A percentile compares a stretch with the other conserved stretches of the same genome.
These are phyloP conservation scores for Kappamyces sp. DNA, from an alignment of 192 early-diverging fungal species.

Conservation along the genomic window DNA sequence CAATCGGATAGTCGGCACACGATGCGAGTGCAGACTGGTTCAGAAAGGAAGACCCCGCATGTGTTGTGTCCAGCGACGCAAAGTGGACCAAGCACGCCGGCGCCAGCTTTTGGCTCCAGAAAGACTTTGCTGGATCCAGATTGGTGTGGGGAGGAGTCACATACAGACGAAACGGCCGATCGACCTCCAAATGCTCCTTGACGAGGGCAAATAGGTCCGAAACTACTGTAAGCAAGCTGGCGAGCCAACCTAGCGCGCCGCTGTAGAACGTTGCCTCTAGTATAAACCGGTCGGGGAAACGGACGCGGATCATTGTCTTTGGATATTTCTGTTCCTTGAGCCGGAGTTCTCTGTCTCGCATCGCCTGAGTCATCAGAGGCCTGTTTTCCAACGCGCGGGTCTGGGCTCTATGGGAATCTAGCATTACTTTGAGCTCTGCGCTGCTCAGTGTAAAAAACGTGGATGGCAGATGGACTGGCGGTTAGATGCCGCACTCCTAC, in stretches of 20 bases:
- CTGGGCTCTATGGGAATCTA: constrained; percentile 47
- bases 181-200: constrained; percentile 1
- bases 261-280: constrained; percentile 73
- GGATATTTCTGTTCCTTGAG: constrained; percentile 62
- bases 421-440: constrained; percentile 63
- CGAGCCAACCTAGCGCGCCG: constrained; percentile 46
- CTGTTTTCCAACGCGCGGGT: constrained; percentile 46
- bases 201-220: constrained; percentile 17
- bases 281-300: constrained; percentile 71
- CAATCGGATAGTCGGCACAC: constrained; percentile 3
- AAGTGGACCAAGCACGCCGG: constrained; percentile 44
- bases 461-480: constrained; percentile 74
- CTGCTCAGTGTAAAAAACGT: constrained; percentile 75
- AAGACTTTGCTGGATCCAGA: constrained; percentile 26
- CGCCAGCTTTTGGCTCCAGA: constrained; percentile 39
- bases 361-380: constrained; percentile 72
- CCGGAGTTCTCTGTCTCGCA: constrained; percentile 67
- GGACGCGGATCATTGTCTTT: constrained; percentile 70
- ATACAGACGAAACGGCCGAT: constrained; percentile 27
- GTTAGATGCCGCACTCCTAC: too few species aligned
- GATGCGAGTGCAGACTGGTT: too few species aligned
- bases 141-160: constrained; percentile 33
- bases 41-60: not conserved
- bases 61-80: not conserved
- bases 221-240: constrained; percentile 13